Evolutionary conservation across 768 basidiomycete species (phyloP), one percentile per base, ranked within the genome.

Genomic region (Rhodosporidiobolus sp.): DNA sequence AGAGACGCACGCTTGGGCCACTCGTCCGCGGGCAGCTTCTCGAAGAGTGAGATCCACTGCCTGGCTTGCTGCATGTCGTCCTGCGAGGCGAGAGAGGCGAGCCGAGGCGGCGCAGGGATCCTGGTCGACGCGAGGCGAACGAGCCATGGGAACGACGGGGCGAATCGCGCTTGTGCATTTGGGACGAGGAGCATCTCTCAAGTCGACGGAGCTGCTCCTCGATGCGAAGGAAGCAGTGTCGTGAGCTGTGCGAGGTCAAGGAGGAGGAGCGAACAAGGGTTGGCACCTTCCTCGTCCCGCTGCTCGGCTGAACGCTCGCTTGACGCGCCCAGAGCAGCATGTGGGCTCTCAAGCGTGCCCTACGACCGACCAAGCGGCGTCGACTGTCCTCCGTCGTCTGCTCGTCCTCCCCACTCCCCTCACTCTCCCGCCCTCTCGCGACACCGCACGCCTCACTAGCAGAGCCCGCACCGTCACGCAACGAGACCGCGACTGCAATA

Each of bases 1-100:
- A 0, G 2, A 24, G 24, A 28, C 73, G 49, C 65, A 74, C 73
- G 46, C 35, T 69, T 69, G 1, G 73, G 73, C 60, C 68, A 69
- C 24, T 61, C 43, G 0, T 50, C 59, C 0, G 67, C 0, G 0
- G 48, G 5, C 4, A 67, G n/a, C 20, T 28, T 8, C 11, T 54
- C 49, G 26, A 66, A 74, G 1, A 32, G n/a, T 0, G 20, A 17
- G 28, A 70, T 63, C 73, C 73, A 74, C 20, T 43, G 32, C 6
- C 66, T 55, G 0, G 73, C 73, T 0, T 4, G 19, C 34, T 65
- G 35, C 73, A 74, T 74, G 48, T 69, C 68, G 7, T 74, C 54
- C 7, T 53, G 49, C 2, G 64, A 58, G 35, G 54, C 43, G 65
- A 74, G 67, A 8, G 35, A 11, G 8, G 58, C 45, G 30, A 74